Evolutionary conservation across 2,329 filamentous ascomycete genomes (phyloP).

Genomic region (Pyrenochaeta sp.): DNA sequence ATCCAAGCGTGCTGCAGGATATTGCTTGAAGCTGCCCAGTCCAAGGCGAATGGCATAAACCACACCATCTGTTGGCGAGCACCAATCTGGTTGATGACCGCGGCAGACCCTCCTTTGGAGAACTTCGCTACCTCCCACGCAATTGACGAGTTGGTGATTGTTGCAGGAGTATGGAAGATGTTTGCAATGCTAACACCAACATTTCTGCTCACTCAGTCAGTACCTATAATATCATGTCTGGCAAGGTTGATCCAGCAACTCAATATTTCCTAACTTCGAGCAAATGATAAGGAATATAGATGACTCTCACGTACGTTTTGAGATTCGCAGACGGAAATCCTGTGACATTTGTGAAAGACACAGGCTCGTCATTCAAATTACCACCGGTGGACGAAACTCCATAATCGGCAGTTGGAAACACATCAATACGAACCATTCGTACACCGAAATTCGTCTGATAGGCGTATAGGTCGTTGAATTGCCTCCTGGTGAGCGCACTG

Average conservation of each 20-base stretch:
- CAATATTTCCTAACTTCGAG: too few species aligned
- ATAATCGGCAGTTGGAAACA: slow-evolving; percentile 61
- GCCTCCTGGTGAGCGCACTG: slow-evolving; percentile 63
- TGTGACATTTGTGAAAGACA: slow-evolving; percentile 62
- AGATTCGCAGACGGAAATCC: slow-evolving; percentile 64
- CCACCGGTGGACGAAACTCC: slow-evolving; percentile 51
- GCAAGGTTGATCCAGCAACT: background rate
- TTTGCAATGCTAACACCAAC: slow-evolving; percentile 40
- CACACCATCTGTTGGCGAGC: slow-evolving; percentile 68
- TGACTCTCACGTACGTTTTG: slow-evolving; percentile 50
- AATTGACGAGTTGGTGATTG: slow-evolving; percentile 60
- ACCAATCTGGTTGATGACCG: slow-evolving; percentile 66
- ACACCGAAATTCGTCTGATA: slow-evolving; percentile 67
- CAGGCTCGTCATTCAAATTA: slow-evolving; percentile 40
- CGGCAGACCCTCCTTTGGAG: slow-evolving; percentile 59
- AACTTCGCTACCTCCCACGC: slow-evolving; percentile 61
- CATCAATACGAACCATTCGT: slow-evolving; percentile 67
- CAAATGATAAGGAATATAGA: too few species aligned
- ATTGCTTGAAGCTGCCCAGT: slow-evolving; percentile 63
- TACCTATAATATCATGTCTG: background rate
- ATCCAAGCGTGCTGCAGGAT: slow-evolving; percentile 69
- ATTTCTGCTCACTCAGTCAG: slow-evolving; percentile 26
- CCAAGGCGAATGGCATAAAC: slow-evolving; percentile 63
- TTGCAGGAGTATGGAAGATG: slow-evolving; percentile 67
- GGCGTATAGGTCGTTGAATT: slow-evolving; percentile 64